Evolutionary conservation across 1,284 basidiomycete genomes (phyloP).

Genomic region (Boletus holoroseus): DNA sequence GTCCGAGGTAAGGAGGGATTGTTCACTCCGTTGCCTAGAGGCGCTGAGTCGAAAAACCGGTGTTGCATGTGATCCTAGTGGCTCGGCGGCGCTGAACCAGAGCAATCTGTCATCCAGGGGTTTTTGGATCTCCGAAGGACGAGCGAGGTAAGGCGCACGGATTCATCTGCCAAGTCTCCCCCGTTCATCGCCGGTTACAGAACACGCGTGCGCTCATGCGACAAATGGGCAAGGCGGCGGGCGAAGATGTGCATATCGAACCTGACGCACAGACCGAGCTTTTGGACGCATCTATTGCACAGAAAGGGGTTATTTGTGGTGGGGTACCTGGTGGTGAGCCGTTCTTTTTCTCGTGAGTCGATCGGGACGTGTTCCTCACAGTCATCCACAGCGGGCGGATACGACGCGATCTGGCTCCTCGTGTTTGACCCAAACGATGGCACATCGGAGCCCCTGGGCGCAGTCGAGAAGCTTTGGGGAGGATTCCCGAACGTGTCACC

Average conservation of each 20-base stretch:
- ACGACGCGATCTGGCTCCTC: conserved; percentile 94
- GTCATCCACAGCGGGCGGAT: conserved; percentile 77
- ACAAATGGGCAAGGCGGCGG: conserved; percentile 75
- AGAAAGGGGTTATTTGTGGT: conserved; percentile 85
- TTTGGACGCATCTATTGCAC: conserved; percentile 73
- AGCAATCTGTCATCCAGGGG: conserved; percentile 30
- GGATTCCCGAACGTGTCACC: conserved; percentile 74
- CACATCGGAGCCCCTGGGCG: conserved; percentile 41
- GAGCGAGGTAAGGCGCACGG: conserved; percentile 46
- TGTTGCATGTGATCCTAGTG: conserved; percentile 17
- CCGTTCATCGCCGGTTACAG: conserved; percentile 35
- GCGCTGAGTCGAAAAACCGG: neutral
- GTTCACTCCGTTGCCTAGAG: neutral
- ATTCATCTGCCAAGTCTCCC: neutral
- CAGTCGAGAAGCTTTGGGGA: conserved; percentile 72
- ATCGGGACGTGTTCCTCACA: neutral
- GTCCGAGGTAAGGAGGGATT: conserved; percentile 44
- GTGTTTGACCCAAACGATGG: conserved; percentile 59
- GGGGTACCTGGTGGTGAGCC: conserved; percentile 90
- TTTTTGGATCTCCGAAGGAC: conserved; percentile 54
- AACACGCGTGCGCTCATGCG: conserved; percentile 80
- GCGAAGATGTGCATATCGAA: conserved; percentile 76
- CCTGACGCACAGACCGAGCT: conserved; percentile 84
- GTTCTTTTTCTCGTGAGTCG: neutral
- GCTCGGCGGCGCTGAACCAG: conserved; percentile 7